Evolutionary conservation across 164 flowering plant genomes (phyloP).

Genomic region (Pachysandra terminalis): DNA sequence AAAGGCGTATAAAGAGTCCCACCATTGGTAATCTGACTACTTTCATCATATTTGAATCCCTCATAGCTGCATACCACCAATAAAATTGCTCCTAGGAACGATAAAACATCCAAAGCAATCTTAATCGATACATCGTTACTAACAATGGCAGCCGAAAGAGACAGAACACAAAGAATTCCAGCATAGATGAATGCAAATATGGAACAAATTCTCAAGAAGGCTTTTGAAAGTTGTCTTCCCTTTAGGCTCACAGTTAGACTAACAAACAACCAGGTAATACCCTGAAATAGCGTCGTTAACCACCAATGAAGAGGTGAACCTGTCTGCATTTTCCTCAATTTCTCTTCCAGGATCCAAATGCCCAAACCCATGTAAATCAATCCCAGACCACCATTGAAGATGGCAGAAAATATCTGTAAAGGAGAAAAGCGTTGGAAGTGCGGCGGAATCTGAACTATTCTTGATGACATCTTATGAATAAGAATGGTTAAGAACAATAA

Average conservation of each 20-base stretch:
- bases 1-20: constrained; percentile 27
- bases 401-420: constrained; percentile 22
- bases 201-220: constrained; percentile 27
- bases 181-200: constrained; percentile 35
- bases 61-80: constrained; percentile 33
- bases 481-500: constrained; percentile 24
- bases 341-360: constrained; percentile 32
- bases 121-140: constrained; percentile 19
- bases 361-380: constrained; percentile 41
- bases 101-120: constrained; percentile 36
- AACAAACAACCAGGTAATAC: constrained; percentile 45
- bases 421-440: constrained; percentile 11
- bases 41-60: constrained; percentile 5
- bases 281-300: constrained; percentile 42
- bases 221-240: constrained; percentile 17
- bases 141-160: constrained; percentile 28
- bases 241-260: constrained; percentile 25
- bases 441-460: constrained; percentile 1
- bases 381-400: constrained; percentile 37
- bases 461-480: constrained; percentile 15
- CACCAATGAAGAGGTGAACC: constrained; percentile 43
- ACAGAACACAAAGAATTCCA: constrained; percentile 31
- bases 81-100: constrained; percentile 53
- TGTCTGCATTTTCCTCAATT: constrained; percentile 5
- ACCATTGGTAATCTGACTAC: background rate